phyloP scores from a whole-genome alignment of 2,329 filamentous ascomycete species.

The Penicillium sumatraense region DNA sequence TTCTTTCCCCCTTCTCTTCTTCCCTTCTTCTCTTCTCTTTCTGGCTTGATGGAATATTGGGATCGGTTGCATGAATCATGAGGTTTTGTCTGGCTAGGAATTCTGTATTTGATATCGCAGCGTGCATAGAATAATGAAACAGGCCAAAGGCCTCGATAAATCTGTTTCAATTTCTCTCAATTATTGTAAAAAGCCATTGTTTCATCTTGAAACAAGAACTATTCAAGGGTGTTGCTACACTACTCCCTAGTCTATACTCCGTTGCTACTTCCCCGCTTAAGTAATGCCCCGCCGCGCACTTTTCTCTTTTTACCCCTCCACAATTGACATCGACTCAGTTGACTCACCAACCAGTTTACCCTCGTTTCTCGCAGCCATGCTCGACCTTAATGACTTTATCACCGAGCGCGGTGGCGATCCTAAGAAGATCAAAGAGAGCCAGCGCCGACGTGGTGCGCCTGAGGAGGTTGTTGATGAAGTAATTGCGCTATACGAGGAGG shows the following conservation, averaged over 20 bases:
- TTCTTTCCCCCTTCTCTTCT: background rate
- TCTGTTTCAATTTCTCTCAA: background rate
- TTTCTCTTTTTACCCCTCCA: constrained; percentile 32
- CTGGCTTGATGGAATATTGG: constrained; percentile 21
- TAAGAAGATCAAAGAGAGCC: constrained; percentile 88
- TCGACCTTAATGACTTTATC: constrained; percentile 80
- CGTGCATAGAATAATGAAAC: constrained; percentile 31
- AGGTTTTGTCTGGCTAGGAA: constrained; percentile 16
- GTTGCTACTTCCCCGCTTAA: constrained; percentile 20
- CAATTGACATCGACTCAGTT: constrained; percentile 14
- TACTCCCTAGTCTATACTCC: no score
- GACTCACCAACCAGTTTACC: constrained; percentile 22
- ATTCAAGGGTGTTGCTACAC: background rate
- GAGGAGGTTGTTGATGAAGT: constrained; percentile 90
- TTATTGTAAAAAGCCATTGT: background rate
- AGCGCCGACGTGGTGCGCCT: constrained; percentile 77
- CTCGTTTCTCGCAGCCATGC: constrained; percentile 56
- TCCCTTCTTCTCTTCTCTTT: constrained; percentile 6
- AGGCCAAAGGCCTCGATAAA: background rate
- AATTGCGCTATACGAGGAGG: constrained; percentile 83
- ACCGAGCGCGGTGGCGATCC: constrained; percentile 88
- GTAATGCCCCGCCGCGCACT: constrained; percentile 24
- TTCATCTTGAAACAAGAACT: background rate
- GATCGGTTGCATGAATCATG: constrained; percentile 26
- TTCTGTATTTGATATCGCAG: constrained; percentile 21